Base-by-base conservation (phyloP, 208 protist genomes). In the Leishmania turanica region DNA sequence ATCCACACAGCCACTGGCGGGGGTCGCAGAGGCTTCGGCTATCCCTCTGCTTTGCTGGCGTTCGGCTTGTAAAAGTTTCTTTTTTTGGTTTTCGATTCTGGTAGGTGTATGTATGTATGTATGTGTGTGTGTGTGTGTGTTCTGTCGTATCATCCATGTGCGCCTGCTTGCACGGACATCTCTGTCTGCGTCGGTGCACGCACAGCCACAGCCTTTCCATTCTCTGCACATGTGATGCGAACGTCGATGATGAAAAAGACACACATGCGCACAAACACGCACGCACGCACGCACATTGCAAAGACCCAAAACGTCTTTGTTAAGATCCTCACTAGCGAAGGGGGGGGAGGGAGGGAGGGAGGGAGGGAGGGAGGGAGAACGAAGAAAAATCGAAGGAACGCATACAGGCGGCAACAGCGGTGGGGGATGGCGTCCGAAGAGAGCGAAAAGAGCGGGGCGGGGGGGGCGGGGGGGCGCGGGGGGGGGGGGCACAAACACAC, bases 101-200 rank as follows among this genome's bases (percentile, higher is more conserved):
- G 40, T n/a, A 71, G 66, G 9, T 3, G 49, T 17, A 53, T 53
- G 0, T 58, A 19, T 53, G 0, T 58, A 17, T 19, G 56, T 21
- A 27, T 73, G 68, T 73, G 66, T n/a, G 34, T 47, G 56, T 21
- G 42, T 73, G 68, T 73, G 66, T n/a, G 34, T 47, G 40, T n/a
- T 21, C 27, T 31, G 58, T 31, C n/a, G 58, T 31, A 7, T 15
- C 58, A 34, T 9, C n/a, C 11, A 31, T 64, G 27, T 34, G 58
- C 27, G n/a, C 27, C 1, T 64, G 27, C 58, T 64, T 31, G 27
- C 58, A 24, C 58, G n/a, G 7, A 17, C 58, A 64, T 15, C 27
- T 11, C 58, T 64, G 9, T 54, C 51, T 21, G 51, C 17, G 51
- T 21, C 15, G 51, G 17, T 54, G 56, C 56, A 62, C 7, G 27